Conservation (phyloP, 148 eudicot species). For the Pharnaceum exiguum region DNA sequence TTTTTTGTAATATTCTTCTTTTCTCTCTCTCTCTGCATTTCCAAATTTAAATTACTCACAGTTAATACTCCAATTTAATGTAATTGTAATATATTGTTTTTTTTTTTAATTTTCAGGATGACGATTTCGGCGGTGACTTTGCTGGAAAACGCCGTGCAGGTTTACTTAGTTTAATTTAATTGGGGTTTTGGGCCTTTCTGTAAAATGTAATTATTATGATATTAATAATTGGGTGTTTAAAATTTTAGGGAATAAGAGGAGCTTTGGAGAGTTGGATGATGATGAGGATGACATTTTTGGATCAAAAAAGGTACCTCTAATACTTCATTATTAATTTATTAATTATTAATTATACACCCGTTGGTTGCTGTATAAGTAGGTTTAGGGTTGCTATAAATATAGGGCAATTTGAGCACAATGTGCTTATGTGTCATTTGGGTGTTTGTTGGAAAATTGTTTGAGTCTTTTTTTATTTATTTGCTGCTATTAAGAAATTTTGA, state of each 20-base stretch:
- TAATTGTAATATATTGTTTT: neutral
- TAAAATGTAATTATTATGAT: neutral
- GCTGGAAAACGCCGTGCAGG: constrained; percentile 60
- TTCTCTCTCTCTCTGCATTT: neutral
- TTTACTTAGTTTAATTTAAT: constrained; percentile 8
- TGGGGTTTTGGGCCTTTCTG: neutral
- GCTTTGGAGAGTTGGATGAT: constrained; percentile 86
- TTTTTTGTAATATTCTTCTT: neutral
- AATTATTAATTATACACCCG: neutral
- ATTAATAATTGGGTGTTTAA: neutral
- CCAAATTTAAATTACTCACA: neutral
- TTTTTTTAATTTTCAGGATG: constrained; percentile 46
- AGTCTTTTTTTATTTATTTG: too few relatives aligned
- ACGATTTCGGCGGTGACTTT: constrained; percentile 93
- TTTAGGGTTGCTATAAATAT: too few relatives aligned
- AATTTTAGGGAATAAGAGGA: constrained; percentile 63
- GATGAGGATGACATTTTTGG: constrained; percentile 95
- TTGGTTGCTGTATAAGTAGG: too few relatives aligned
- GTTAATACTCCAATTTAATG: too few relatives aligned
- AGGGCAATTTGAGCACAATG: too few relatives aligned
- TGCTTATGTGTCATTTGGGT: too few relatives aligned
- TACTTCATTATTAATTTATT: neutral
- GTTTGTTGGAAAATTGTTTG: too few relatives aligned
- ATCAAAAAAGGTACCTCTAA: constrained; percentile 51
- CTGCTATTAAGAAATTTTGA: too few relatives aligned